Evolutionary conservation across 1,284 basidiomycete species (phyloP).

Genomic region (Microbotryum scabiosae): DNA sequence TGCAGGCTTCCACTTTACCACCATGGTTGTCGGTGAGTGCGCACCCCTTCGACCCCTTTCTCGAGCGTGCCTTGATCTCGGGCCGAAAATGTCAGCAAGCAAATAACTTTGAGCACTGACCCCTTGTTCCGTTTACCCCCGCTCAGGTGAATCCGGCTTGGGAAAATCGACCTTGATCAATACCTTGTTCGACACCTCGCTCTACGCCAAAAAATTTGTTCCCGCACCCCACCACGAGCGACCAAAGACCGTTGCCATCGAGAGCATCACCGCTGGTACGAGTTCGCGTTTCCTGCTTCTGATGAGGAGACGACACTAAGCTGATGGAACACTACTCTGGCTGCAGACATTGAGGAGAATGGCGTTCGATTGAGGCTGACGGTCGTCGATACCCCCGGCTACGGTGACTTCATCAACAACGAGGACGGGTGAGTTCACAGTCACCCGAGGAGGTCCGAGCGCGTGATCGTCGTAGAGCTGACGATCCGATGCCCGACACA

Average conservation of each 20-base stretch:
- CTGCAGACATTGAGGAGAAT: slow-evolving; percentile 89
- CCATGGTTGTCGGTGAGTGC: slow-evolving; percentile 87
- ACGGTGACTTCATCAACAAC: slow-evolving; percentile 97
- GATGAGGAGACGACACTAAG: no score
- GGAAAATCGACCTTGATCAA: slow-evolving; percentile 97
- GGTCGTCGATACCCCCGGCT: slow-evolving; percentile 95
- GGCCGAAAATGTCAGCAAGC: neutral
- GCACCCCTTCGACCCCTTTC: neutral
- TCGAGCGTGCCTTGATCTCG: neutral
- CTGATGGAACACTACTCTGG: no score
- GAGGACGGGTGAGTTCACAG: slow-evolving; percentile 64
- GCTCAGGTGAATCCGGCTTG: slow-evolving; percentile 86
- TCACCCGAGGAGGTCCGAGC: no score
- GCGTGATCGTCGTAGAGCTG: neutral
- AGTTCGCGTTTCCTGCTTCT: slow-evolving; percentile 9
- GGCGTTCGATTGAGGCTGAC: slow-evolving; percentile 87
- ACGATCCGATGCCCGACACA: slow-evolving; percentile 13
- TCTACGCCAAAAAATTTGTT: slow-evolving; percentile 75
- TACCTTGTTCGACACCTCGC: slow-evolving; percentile 89
- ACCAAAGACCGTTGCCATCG: slow-evolving; percentile 86
- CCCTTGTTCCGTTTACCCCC: neutral
- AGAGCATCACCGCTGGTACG: slow-evolving; percentile 90
- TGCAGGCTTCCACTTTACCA: slow-evolving; percentile 83
- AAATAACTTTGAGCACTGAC: slow-evolving; percentile 2
- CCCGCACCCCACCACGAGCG: slow-evolving; percentile 74